Conservation (phyloP, 2,329 filamentous ascomycete species). For the Harringtonia lauricola region DNA sequence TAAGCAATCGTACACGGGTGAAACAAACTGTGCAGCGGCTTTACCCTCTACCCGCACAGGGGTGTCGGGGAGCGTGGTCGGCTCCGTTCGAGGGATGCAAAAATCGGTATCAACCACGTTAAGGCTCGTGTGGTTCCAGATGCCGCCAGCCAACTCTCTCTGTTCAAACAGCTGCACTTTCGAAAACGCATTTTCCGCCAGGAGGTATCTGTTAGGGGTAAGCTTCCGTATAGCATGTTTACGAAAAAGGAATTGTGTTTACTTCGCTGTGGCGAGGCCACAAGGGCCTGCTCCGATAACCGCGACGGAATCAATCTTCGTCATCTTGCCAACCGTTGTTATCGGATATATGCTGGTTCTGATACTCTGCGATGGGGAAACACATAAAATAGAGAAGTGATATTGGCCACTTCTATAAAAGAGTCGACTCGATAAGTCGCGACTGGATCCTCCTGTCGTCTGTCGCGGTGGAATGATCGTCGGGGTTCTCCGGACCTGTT, state of each 20-base stretch:
- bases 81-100: slow-evolving; percentile 17
- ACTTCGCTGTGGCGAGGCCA: slow-evolving; percentile 42
- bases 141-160: slow-evolving; percentile 50
- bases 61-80: slow-evolving; percentile 30
- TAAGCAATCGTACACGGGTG: slow-evolving; percentile 57
- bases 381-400: no score
- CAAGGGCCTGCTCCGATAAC: slow-evolving; percentile 56
- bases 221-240: neutral
- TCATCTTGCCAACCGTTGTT: neutral
- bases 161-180: slow-evolving; percentile 62
- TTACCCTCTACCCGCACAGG: slow-evolving; percentile 13
- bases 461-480: no score
- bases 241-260: no score
- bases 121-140: slow-evolving; percentile 55
- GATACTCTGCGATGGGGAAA: no score
- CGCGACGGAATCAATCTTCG: slow-evolving; percentile 33
- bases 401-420: no score
- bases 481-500: no score
- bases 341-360: neutral
- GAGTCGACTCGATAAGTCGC: no score
- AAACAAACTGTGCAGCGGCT: slow-evolving; percentile 42
- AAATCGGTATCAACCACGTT: slow-evolving; percentile 12
- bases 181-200: slow-evolving; percentile 51
- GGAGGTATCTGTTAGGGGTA: slow-evolving; percentile 44
- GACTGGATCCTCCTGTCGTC: no score